Base-by-base conservation (phyloP, 2,329 filamentous ascomycete species). In the Sclerotinia spermophila region DNA sequence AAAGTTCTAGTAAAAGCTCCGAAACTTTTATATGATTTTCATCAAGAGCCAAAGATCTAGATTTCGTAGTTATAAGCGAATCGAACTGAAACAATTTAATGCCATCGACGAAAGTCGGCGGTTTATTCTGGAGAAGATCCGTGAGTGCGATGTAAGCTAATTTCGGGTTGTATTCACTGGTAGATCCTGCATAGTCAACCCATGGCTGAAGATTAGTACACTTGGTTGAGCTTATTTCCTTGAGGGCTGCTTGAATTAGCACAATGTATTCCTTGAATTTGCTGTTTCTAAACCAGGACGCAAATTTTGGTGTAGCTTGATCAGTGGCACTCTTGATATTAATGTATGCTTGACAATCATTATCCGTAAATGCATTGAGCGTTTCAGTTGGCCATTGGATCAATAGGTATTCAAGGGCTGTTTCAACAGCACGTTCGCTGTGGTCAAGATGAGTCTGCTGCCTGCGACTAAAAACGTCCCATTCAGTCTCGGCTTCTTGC, bases 1-100 rank as follows among this genome's bases (percentile, higher is more conserved):
- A 72, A 15, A 75, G 53, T 27, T 71, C 45, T 35, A 19, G 11
- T 21, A 75, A n/a, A 42, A 75, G 67, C 40, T 74, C 68, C 35
- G 62, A 56, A 2, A 70, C 70, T 38, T 58, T n/a, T 19, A 21
- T 35, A n/a, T 72, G 44, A 35, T 70, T 58, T 3, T 35, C 40
- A 35, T 45, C 27, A 19, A n/a, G 33, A 24, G 6, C 38, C 10
- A n/a, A 5, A 7, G n/a, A 27, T 27, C 21, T 35, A 19, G n/a
- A 24, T 21, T 11, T 42, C 5, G 17, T 42, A 30, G 30, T 15
- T 6, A 40, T 11, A n/a, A 55, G 38, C 42, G n/a, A 17, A 30
- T 30, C 11, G 2, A n/a, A 67, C 6, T n/a, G 44, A 5, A 33
- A 64, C 1, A 21, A 27, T 21, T 13, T 7, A 19, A 11, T 40